Percentiles rank a stretch among this genome's conserved stretches.
These are phyloP conservation scores for Nannizzia gypsea DNA, from an alignment of 2,329 filamentous ascomycete species.

Conservation along the genomic window DNA sequence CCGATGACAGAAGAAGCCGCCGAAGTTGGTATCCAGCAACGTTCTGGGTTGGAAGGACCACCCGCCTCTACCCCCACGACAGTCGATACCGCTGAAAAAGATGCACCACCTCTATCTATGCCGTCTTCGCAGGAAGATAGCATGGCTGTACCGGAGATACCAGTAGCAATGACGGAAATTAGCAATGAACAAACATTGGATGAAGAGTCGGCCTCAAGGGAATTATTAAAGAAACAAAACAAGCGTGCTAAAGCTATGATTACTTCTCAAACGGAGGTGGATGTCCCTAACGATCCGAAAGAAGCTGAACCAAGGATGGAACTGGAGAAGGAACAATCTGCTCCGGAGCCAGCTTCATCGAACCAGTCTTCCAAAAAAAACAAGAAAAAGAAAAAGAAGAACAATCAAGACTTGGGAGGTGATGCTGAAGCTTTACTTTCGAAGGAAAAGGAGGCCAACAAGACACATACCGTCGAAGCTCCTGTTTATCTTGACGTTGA, in stretches of 20 bases:
- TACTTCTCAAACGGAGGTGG: not conserved
- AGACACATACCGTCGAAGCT: constrained; percentile 7
- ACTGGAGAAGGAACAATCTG: not conserved
- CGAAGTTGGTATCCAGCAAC: not conserved
- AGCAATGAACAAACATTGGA: not conserved
- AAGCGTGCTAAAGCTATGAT: not conserved
- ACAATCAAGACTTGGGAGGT: not conserved
- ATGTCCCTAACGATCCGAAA: not conserved
- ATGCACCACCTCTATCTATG: not conserved
- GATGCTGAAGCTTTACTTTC: constrained; percentile 7
- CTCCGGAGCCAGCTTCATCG: not conserved
- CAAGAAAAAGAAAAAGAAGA: constrained; percentile 17
- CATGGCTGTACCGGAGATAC: not conserved
- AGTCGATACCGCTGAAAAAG: not conserved
- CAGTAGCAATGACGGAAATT: not conserved
- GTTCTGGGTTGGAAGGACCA: not conserved
- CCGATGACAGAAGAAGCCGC: not conserved
- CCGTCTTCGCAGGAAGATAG: not conserved
- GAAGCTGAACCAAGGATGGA: not conserved
- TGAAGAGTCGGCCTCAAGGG: constrained; percentile 38
- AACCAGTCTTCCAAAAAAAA: constrained; percentile 2
- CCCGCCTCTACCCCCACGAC: not conserved
- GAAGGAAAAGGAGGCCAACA: constrained; percentile 21
- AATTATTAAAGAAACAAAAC: constrained; percentile 6
- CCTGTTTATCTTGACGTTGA: not conserved